A percentile compares a stretch with the other conserved stretches of the same genome.
Conservation (phyloP, 495 filamentous ascomycete species). For the Parmelia sp. region DNA sequence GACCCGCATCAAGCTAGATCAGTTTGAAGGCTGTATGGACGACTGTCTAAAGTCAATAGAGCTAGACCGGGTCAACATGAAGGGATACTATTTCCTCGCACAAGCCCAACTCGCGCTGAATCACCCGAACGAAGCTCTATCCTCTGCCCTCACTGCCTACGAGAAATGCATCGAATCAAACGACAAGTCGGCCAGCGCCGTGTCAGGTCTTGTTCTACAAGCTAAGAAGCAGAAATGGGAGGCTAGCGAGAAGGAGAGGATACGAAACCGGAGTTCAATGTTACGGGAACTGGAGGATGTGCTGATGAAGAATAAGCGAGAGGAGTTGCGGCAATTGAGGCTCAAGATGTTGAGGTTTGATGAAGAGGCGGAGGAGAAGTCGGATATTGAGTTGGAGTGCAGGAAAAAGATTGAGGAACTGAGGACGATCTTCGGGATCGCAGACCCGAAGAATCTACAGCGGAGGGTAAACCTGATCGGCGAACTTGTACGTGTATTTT, state of each 20-base stretch:
- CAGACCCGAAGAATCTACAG: slow-evolving; percentile 45
- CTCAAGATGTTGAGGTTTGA: slow-evolving; percentile 37
- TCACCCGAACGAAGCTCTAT: slow-evolving; percentile 67
- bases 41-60: slow-evolving; percentile 72
- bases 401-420: slow-evolving; percentile 55
- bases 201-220: slow-evolving; percentile 61
- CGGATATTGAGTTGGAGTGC: slow-evolving; percentile 45
- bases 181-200: slow-evolving; percentile 54
- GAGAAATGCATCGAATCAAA: slow-evolving; percentile 54
- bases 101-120: slow-evolving; percentile 72
- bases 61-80: slow-evolving; percentile 60
- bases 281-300: slow-evolving; percentile 47
- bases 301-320: slow-evolving; percentile 37
- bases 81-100: slow-evolving; percentile 77
- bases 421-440: slow-evolving; percentile 54
- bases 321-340: slow-evolving; percentile 45
- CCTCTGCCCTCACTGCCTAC: slow-evolving; percentile 68
- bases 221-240: slow-evolving; percentile 67
- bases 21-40: slow-evolving; percentile 67
- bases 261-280: slow-evolving; percentile 44
- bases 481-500: neutral
- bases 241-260: slow-evolving; percentile 41
- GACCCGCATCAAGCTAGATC: slow-evolving; percentile 64
- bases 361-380: slow-evolving; percentile 45
- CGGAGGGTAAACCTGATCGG: slow-evolving; percentile 40